Evolutionary conservation across 1,284 basidiomycete genomes (phyloP), one percentile per base, ranked within the genome.

Genomic region (Lentinula novae-zelandiae): DNA sequence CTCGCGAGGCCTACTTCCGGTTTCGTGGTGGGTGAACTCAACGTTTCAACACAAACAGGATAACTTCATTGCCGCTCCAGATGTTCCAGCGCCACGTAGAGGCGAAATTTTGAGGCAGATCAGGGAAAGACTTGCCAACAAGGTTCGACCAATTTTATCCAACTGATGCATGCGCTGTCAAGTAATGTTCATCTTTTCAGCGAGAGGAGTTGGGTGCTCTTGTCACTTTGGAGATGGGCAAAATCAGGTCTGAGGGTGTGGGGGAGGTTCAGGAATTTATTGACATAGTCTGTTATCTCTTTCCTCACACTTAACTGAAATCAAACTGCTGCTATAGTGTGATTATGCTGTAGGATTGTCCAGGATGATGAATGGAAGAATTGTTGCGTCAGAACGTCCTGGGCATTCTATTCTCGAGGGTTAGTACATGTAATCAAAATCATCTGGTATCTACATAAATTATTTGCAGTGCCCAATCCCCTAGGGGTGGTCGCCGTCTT

Each of bases 221-320:
- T 22, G 84, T 93, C 6, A 89, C 91, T 44, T 79, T 96, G 17
- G 95, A 98, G 74, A 97, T 97, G 95, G 95, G 96, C 71, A 98
- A 98, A 76, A 95, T 97, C 66, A 83, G 82, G 67, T 89, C 90
- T n/a, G 95, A 98, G 72, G 95, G 95, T 38, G 81, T 89, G 51
- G 95, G 95, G 17, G 95, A 98, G 76, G 94, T 98, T 1, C 93
- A 95, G 71, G 94, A 97, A 76, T 95, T 96, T 67, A 84, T 98
- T 63, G 95, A 98, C 71, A 94, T 96, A 61, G 93, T 94, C 69
- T 62, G 73, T 68, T 48, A 17, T 56, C 6, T 38, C 20, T 5
- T 20, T 48, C 61, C 49, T 40, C 33, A 33, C 31, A 31, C 38
- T 52, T 20, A 33, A 33, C 44, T 38, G 20, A 34, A 57, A 60